Evolutionary conservation across 352 stramenopile species (phyloP).

Genomic region (Globisporangium ultimum): DNA sequence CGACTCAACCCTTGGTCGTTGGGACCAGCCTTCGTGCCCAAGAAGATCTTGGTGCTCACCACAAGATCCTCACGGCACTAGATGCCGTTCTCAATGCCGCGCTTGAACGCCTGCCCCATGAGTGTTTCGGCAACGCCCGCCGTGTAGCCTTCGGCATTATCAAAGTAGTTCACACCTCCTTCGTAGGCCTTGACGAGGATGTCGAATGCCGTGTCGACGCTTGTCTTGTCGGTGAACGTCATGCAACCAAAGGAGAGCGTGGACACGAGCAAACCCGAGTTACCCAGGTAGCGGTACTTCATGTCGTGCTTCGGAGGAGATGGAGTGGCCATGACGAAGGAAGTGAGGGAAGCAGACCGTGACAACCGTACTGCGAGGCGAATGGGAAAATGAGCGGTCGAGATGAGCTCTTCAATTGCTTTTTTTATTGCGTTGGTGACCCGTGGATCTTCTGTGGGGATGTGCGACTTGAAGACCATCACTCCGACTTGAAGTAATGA

Average conservation of each 20-base stretch:
- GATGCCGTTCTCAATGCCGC: slow-evolving; percentile 18
- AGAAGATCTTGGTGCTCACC: slow-evolving; percentile 59
- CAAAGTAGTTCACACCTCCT: slow-evolving; percentile 55
- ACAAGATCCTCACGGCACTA: slow-evolving; percentile 45
- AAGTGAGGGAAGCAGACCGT: too few species aligned
- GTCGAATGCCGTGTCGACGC: slow-evolving; percentile 18
- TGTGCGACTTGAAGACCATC: too few species aligned
- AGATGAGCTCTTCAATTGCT: too few species aligned
- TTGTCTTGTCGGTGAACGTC: slow-evolving; percentile 13
- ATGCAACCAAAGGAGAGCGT: slow-evolving; percentile 32
- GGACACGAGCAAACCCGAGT: slow-evolving; percentile 9
- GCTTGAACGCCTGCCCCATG: slow-evolving; percentile 24
- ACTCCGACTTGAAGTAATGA: too few species aligned
- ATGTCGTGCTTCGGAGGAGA: too few species aligned
- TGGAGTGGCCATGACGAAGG: too few species aligned
- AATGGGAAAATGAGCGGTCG: too few species aligned
- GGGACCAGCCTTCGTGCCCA: slow-evolving; percentile 19
- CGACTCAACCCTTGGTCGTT: slow-evolving; percentile 29
- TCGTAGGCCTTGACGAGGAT: slow-evolving; percentile 30
- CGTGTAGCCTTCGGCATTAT: slow-evolving; percentile 40
- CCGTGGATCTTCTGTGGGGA: too few species aligned
- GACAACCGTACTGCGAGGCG: too few species aligned
- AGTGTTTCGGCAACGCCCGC: slow-evolving; percentile 28
- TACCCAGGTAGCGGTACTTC: too few species aligned
- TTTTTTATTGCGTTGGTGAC: too few species aligned